These are phyloP conservation scores for Rutstroemia sydowiana DNA, from an alignment of 2,329 filamentous ascomycete genomes.

Conservation along the genomic window DNA sequence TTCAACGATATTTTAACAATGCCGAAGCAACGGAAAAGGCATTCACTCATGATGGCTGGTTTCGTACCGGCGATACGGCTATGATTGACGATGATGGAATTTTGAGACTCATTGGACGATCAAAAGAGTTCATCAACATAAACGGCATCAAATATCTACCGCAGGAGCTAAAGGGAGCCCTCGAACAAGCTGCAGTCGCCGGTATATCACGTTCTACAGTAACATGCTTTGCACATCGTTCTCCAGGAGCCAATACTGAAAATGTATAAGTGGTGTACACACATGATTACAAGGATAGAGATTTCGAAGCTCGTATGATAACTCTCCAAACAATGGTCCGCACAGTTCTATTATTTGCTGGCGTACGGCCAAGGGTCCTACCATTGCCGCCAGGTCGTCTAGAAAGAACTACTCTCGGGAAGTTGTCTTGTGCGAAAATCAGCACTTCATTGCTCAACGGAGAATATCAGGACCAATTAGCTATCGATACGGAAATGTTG, in stretches of 20 bases:
- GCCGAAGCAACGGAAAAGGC: slow-evolving; percentile 46
- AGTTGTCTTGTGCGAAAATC: slow-evolving; percentile 35
- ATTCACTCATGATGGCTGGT: slow-evolving; percentile 43
- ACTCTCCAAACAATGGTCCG: no score
- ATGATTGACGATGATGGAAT: slow-evolving; percentile 31
- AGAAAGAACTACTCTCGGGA: slow-evolving; percentile 37
- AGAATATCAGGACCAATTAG: no score
- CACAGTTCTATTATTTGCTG: no score
- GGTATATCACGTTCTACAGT: neutral
- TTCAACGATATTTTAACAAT: slow-evolving; percentile 41
- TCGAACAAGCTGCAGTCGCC: slow-evolving; percentile 29
- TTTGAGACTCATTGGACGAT: slow-evolving; percentile 33
- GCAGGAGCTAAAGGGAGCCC: slow-evolving; percentile 32
- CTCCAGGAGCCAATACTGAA: no score
- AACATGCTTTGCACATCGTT: no score
- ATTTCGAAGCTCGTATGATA: no score
- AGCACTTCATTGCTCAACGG: no score
- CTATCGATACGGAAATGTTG: neutral
- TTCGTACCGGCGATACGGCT: slow-evolving; percentile 35
- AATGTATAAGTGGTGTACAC: no score
- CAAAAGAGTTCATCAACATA: slow-evolving; percentile 39
- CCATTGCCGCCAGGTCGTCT: no score
- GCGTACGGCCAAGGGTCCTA: no score
- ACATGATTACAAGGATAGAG: no score
- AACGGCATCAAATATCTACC: slow-evolving; percentile 39